Conservation (phyloP, 768 basidiomycete species). For the Hygrocybe punicea region DNA sequence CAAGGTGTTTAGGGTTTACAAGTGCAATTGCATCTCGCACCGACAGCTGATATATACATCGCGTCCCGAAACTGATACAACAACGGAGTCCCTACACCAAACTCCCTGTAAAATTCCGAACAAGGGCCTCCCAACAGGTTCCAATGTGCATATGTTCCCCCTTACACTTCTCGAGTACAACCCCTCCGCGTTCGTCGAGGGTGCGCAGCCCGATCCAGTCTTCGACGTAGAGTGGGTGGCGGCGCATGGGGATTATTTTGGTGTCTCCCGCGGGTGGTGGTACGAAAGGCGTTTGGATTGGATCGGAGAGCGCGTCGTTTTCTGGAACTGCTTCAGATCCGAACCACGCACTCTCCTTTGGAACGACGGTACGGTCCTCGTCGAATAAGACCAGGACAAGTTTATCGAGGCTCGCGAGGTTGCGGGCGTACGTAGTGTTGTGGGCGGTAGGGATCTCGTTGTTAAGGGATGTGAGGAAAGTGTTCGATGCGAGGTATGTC, state of each 20-base stretch:
- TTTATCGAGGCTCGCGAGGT: conserved; percentile 58
- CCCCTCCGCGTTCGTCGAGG: conserved; percentile 62
- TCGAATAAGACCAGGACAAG: conserved; percentile 74
- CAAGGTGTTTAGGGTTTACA: too few relatives aligned
- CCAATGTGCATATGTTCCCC: conserved; percentile 74
- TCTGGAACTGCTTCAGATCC: conserved; percentile 59
- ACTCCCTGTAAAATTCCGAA: conserved; percentile 20
- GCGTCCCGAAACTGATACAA: too few relatives aligned
- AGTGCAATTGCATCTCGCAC: too few relatives aligned
- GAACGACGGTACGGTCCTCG: conserved; percentile 72
- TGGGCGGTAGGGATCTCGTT: conserved; percentile 59
- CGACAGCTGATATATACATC: too few relatives aligned
- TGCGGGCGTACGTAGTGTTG: conserved; percentile 58
- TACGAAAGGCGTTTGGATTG: background rate
- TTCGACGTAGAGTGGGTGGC: conserved; percentile 67
- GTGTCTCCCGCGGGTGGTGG: conserved; percentile 6
- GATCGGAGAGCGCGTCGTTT: conserved; percentile 13
- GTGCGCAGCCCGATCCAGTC: conserved; percentile 78
- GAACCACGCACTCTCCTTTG: conserved; percentile 86
- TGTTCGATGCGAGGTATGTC: conserved; percentile 55
- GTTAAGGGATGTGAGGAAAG: conserved; percentile 74
- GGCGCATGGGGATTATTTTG: conserved; percentile 62
- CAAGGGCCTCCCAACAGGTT: conserved; percentile 58
- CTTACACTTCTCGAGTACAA: conserved; percentile 60
- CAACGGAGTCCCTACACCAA: background rate